These are phyloP conservation scores for Spencermartinsiella europaea DNA, from an alignment of 805 yeast genomes.

Conservation along the genomic window DNA sequence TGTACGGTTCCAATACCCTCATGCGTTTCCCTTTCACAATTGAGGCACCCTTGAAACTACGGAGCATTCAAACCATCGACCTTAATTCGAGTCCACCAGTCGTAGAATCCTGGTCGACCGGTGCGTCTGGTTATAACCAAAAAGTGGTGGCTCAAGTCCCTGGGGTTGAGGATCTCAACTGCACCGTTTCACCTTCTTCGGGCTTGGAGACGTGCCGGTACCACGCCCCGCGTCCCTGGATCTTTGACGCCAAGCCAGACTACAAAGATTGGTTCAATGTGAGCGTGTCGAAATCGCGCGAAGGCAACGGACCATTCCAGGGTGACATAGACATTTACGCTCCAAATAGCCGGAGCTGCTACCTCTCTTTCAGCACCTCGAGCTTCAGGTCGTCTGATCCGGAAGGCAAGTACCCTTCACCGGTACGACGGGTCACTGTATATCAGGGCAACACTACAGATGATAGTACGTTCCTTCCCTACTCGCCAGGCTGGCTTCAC, in stretches of 20 bases:
- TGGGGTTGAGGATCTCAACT: background rate
- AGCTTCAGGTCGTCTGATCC: slow-evolving; percentile 32
- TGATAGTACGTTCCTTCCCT: background rate
- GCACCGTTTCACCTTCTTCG: slow-evolving; percentile 21
- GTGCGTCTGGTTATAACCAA: background rate
- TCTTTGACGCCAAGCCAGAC: slow-evolving; percentile 35
- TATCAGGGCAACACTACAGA: slow-evolving; percentile 23
- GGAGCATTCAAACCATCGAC: slow-evolving; percentile 61
- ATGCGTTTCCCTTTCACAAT: slow-evolving; percentile 52
- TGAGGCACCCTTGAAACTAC: slow-evolving; percentile 61
- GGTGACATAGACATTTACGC: slow-evolving; percentile 45
- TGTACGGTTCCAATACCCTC: background rate
- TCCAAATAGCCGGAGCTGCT: slow-evolving; percentile 60
- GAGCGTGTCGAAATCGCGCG: slow-evolving; percentile 32
- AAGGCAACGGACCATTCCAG: slow-evolving; percentile 3
- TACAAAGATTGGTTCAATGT: slow-evolving; percentile 45
- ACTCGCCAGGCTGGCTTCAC: slow-evolving; percentile 5
- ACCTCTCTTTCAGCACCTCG: slow-evolving; percentile 51
- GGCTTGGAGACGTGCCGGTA: slow-evolving; percentile 54
- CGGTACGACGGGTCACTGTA: slow-evolving; percentile 59
- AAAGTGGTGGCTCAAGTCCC: background rate
- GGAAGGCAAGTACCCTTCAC: slow-evolving; percentile 38
- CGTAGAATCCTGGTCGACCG: slow-evolving; percentile 28
- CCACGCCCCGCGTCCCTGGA: slow-evolving; percentile 45
- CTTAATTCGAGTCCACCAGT: slow-evolving; percentile 29